Evolutionary conservation across 2,329 filamentous ascomycete species (phyloP), one percentile per base, ranked within the genome.

Genomic region (Chaetomiaceae sp.): DNA sequence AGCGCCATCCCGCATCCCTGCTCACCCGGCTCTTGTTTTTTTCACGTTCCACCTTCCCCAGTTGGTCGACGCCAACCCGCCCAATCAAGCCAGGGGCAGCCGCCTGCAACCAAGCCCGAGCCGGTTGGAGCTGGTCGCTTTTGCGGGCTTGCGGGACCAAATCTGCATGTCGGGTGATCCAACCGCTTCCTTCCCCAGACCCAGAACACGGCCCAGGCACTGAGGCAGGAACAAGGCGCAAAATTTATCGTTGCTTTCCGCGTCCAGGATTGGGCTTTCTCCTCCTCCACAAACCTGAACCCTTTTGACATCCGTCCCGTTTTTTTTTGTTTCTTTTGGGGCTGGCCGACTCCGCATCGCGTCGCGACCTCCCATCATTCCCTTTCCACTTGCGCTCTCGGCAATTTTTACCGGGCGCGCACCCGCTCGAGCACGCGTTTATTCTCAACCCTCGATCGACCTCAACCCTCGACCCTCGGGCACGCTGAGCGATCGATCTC

Each of bases 141-240:
- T 25, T 12, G 30, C 25, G 25, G 25, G 25, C 25, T 41, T 55
- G 53, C 44, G 48, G 51, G 52, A 47, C 52, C 54, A 56, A 55
- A 56, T 54, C 56, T 60, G 58, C 55, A 60, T 39, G 53, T 57
- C 53, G 58, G 55, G 53, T 59, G 57, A 58, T 61, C 52, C 59
- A 60, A 57, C 57, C 57, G 56, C 51, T 50, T 53, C 52, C 52
- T 58, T 56, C 54, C 55, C 58, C 58, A 60, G 55, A 57, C 57
- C 30, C 38, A 37, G 44, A 21, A 6, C 42, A 46, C 47, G 41
- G 35, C 21, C 41, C 49, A 44, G 40, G 17, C n/a, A n/a, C n/a
- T n/a, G n/a, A n/a, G n/a, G n/a, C n/a, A 46, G 51, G 48, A 50
- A 48, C 50, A 57, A 44, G 49, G 46, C 52, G 54, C 58, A 59